Evolutionary conservation across 1,284 basidiomycete species (phyloP), one percentile per base, ranked within the genome.

Genomic region (Ustilago curta): DNA sequence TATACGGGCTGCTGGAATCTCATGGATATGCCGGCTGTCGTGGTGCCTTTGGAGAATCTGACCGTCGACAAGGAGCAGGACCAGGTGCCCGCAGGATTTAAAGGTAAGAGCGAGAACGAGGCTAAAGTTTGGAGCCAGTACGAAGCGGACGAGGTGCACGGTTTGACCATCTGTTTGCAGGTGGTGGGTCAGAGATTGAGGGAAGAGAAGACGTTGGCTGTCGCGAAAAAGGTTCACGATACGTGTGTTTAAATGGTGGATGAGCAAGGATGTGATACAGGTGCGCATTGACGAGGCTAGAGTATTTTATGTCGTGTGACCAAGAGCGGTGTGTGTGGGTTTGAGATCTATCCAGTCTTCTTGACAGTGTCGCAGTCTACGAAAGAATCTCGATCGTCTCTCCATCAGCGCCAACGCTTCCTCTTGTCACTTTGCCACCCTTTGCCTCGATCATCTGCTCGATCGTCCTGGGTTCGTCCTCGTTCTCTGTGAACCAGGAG

Each of bases 391-490:
- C 82, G 47, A 82, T 70, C 18, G 82, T 82, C 57, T 80, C 37
- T 3, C 70, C 79, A 32, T 80, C 80, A 12, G 57, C 65, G 5
- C 35, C 35, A 4, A 37, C 35, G 12, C 66, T 75, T 4, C 83
- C 83, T 14, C 69, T 61, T 27, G 59, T 70, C 4, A 84, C 78
- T 18, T 62, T 71, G 1, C 81, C 82, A 21, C 82, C 82, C 11
- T 84, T 76, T 2, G 76, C 81, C 31, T 59, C 63, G 14, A 84
- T 78, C 56, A 84, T 83, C 58, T 84, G 76, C 49, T 84, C 83
- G 31, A 84, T 73, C 9, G 80, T 84, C 32, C 72, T 70, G 1
- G 83, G 79, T 48, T 84, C 80, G 27, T 66, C 56, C n/a, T 70
- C 45, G 3, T 51, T 60, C 35, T 84, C 68, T 18, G 75, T 81